A percentile compares a stretch with the other conserved stretches of the same genome.
These are phyloP conservation scores for Amniculicola lignicola DNA, from an alignment of 495 filamentous ascomycete species.

Conservation along the genomic window DNA sequence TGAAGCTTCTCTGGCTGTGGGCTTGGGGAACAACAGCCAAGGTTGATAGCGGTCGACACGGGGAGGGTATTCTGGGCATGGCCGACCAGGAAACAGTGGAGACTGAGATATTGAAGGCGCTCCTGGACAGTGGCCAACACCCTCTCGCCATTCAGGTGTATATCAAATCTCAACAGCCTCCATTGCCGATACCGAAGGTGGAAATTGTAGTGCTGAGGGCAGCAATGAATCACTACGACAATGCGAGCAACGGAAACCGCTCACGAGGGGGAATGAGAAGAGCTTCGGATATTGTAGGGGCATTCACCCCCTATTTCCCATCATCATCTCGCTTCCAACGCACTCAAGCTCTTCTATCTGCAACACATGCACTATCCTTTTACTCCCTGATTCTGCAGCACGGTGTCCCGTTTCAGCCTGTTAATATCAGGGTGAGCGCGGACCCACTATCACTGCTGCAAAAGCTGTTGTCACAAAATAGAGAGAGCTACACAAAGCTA, in stretches of 20 bases:
- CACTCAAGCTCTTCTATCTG: slow-evolving; percentile 67
- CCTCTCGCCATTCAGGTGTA: slow-evolving; percentile 65
- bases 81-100: slow-evolving; percentile 64
- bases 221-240: slow-evolving; percentile 76
- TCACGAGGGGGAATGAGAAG: slow-evolving; percentile 79
- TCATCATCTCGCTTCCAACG: slow-evolving; percentile 54
- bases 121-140: slow-evolving; percentile 65
- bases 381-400: slow-evolving; percentile 88
- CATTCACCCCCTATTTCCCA: slow-evolving; percentile 64
- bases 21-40: slow-evolving; percentile 63
- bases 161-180: slow-evolving; percentile 47
- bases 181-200: slow-evolving; percentile 53
- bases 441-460: slow-evolving; percentile 82
- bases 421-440: slow-evolving; percentile 78
- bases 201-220: slow-evolving; percentile 64
- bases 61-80: slow-evolving; percentile 67
- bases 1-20: slow-evolving; percentile 75
- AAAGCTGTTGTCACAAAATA: slow-evolving; percentile 85
- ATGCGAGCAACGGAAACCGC: slow-evolving; percentile 84
- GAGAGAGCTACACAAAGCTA: slow-evolving; percentile 77
- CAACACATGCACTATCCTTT: slow-evolving; percentile 81
- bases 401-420: slow-evolving; percentile 87
- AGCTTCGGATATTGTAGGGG: slow-evolving; percentile 72
- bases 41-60: slow-evolving; percentile 31
- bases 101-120: slow-evolving; percentile 67